Evolutionary conservation across 1,139 yeast species (phyloP), one percentile per base, ranked within the genome.

Genomic region (Blastobotrys buckinghamii): DNA sequence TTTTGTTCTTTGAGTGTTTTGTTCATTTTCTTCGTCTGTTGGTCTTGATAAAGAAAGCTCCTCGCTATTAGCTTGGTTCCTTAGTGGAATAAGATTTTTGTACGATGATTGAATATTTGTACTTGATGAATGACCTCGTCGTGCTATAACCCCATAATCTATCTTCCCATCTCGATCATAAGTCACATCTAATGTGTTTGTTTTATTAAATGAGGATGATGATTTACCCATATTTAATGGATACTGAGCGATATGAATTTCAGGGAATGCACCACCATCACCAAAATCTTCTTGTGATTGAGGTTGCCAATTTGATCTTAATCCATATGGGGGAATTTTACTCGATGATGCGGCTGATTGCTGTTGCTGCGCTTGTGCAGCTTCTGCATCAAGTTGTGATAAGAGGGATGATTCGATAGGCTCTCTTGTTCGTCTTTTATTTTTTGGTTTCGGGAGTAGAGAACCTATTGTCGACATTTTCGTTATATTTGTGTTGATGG

Each of bases 1-100:
- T 52, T 70, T 71, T 0, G 86, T 81, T 47, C 69, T 63, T n/a
- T 65, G 64, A 4, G 73, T 67, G 1, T 75, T 68, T 22, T 59
- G 66, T 2, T 60, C 60, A 6, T 77, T 67, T 27, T 69, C 72
- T 2, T 68, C 72, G 15, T 67, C 66, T 0, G 74, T 61, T 0
- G 83, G 82, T 38, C 68, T 57, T 0, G 55, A 67, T 16, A 70
- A 59, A 10, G 60, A 54, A 6, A 66, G 46, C 16, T 64, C 66
- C 9, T 69, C 71, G 16, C 66, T 61, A 40, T 66, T 64, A 36
- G 68, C 68, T 17, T 73, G 65, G 42, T 73, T 75, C 44, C 81
- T 63, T 30, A 77, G 59, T 0, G 82, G 82, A 34, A 76, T 67
- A 47, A 76, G 64, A 43, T 74, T 79, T 16, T 67, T 61, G 45